Evolutionary conservation across 2,329 filamentous ascomycete species (phyloP), one percentile per base, ranked within the genome.

Genomic region (Diplodia seriata): DNA sequence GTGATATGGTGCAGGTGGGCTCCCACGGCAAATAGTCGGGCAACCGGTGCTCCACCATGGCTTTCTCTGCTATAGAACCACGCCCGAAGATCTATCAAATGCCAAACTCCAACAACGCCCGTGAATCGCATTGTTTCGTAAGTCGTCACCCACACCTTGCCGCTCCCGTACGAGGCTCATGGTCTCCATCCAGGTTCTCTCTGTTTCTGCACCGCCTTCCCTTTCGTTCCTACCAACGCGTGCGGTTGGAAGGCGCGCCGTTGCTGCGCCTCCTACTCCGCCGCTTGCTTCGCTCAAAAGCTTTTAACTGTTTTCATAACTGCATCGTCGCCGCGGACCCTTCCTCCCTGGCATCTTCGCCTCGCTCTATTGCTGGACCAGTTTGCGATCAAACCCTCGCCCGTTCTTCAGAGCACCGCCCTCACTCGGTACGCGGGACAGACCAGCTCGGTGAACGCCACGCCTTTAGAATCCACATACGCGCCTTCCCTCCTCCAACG

Each of bases 41-140:
- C 14, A 55, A 36, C 14, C 12, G 11, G 7, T 38, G 31, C n/a
- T 23, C 33, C 54, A 20, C 31, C 33, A 56, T 56, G 33, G 4
- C 7, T 47, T 47, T 55, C 18, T 23, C 51, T 9, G 23, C 53
- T 9, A 6, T 12, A 38, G 33, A 15, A 29, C 23, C 23, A 15
- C 20, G 18, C 23, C 20, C 31, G 36, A 33, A 47, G 29, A 61
- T 40, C 38, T n/a, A 18, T 31, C 20, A 1, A 4, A 31, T 20
- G 15, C 14, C 31, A 43, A 26, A n/a, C 8, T 26, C 31, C n/a
- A 18, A 15, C n/a, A 33, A 29, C 36, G 31, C 20, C 47, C 2
- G 2, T 63, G 59, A 49, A 51, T 38, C 59, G 59, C 47, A 18
- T 33, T 51, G 47, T 38, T 43, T n/a, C 59, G 59, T 51, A 51